These are phyloP conservation scores for Silene noctiflora DNA, from an alignment of 179 eudicot species.

Conservation along the genomic window DNA sequence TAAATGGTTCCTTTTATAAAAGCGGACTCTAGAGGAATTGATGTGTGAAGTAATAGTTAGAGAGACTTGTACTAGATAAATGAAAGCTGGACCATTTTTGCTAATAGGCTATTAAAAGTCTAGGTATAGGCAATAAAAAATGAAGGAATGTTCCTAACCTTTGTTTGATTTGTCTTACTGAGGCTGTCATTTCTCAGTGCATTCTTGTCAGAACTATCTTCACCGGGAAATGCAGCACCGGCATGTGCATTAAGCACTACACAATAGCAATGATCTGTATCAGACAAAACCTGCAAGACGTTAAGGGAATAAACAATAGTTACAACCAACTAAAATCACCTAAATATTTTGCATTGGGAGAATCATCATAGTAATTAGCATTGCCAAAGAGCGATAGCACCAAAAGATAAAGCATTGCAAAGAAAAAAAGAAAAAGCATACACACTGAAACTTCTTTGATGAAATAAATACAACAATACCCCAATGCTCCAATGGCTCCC, in stretches of 20 bases:
- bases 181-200: constrained; percentile 36
- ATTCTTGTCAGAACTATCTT: constrained; percentile 34
- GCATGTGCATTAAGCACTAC: constrained; percentile 87
- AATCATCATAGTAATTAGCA: background rate
- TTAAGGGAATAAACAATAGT: background rate
- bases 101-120: too few species aligned
- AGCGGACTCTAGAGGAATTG: background rate
- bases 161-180: constrained; percentile 45
- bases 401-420: too few species aligned
- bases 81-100: too few species aligned
- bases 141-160: constrained; percentile 45
- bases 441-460: too few species aligned
- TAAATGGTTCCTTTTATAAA: background rate
- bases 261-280: constrained; percentile 91
- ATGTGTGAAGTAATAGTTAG: background rate
- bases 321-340: constrained; percentile 1
- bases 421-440: too few species aligned
- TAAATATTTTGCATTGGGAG: background rate
- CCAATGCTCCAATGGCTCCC: too few species aligned
- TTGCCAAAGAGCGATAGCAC: background rate
- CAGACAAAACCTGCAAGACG: constrained; percentile 73
- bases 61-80: too few species aligned
- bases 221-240: constrained; percentile 90
- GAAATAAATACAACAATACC: too few species aligned
- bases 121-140: too few species aligned